phyloP scores from a whole-genome alignment of 2,329 filamentous ascomycete species.

The Moelleriella libera region DNA sequence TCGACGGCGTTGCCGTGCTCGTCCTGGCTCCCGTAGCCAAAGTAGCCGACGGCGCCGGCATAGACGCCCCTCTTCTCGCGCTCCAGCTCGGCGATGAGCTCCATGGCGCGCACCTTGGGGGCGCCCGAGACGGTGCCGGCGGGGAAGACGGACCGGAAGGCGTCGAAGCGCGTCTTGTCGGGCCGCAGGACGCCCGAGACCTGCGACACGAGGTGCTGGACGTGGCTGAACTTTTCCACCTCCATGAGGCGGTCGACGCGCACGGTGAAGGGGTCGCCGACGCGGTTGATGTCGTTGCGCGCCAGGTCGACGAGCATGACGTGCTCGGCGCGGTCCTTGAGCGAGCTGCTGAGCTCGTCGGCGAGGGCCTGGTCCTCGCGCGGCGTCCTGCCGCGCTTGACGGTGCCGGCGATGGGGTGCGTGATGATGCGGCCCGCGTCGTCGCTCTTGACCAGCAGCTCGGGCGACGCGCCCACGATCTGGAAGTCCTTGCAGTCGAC shows the following conservation, averaged over 20 bases:
- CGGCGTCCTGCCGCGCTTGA: conserved; percentile 67
- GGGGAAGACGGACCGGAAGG: conserved; percentile 91
- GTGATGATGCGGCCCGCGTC: conserved; percentile 74
- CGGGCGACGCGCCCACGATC: conserved; percentile 87
- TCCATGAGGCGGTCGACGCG: conserved; percentile 91
- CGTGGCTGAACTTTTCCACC: conserved; percentile 87
- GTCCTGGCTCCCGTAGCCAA: conserved; percentile 68
- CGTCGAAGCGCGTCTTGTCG: conserved; percentile 83
- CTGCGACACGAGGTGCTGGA: conserved; percentile 93
- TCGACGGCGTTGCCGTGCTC: conserved; percentile 48
- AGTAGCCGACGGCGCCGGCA: conserved; percentile 92
- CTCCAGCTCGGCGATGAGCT: conserved; percentile 89
- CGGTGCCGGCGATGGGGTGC: conserved; percentile 92
- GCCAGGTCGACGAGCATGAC: conserved; percentile 97
- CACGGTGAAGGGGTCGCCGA: conserved; percentile 81
- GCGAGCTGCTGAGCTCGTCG: conserved; percentile 57
- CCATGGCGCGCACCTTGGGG: conserved; percentile 93
- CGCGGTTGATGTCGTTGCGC: conserved; percentile 90
- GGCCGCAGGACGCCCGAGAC: conserved; percentile 79
- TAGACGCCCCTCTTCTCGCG: conserved; percentile 90
- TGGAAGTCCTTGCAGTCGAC: conserved; percentile 85
- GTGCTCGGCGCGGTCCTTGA: conserved; percentile 90
- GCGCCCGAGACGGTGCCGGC: conserved; percentile 92
- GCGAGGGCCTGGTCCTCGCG: conserved; percentile 75
- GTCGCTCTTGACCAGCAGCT: conserved; percentile 86